Conservation (phyloP, 495 filamentous ascomycete species). For the Glutinoglossum americanum region DNA sequence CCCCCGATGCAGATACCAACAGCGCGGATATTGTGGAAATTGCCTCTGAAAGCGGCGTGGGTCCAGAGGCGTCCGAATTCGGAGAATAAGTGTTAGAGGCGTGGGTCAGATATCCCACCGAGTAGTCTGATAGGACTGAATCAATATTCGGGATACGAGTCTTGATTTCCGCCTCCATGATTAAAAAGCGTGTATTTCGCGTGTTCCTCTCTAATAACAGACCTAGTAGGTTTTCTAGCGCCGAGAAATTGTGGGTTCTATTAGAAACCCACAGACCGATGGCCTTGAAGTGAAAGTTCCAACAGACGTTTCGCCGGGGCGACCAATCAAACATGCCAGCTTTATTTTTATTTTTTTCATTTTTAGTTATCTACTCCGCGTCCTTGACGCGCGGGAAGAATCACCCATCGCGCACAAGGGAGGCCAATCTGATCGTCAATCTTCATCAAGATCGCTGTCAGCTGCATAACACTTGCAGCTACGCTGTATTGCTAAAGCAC, state of each 20-base stretch:
- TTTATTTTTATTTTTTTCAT: neutral
- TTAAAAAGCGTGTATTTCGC: neutral
- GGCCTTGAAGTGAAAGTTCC: neutral
- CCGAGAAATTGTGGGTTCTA: neutral
- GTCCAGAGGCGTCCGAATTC: constrained; percentile 39
- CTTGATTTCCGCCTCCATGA: constrained; percentile 84
- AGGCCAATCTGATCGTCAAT: neutral
- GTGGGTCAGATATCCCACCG: constrained; percentile 82
- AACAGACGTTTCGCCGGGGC: neutral
- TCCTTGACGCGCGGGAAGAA: neutral
- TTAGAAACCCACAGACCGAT: neutral
- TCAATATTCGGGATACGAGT: constrained; percentile 74
- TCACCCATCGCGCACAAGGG: neutral
- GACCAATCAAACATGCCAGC: neutral
- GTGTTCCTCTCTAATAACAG: neutral
- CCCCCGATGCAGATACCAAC: constrained; percentile 75
- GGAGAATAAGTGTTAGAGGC: constrained; percentile 64
- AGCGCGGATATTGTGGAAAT: constrained; percentile 64
- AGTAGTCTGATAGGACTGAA: constrained; percentile 77
- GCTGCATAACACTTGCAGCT: constrained; percentile 1
- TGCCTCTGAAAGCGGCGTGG: constrained; percentile 65
- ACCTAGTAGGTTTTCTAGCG: neutral
- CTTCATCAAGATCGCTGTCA: neutral
- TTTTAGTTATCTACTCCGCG: neutral
- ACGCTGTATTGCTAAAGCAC: neutral